These are phyloP conservation scores for Torrubiella hemipterigena DNA, from an alignment of 2,329 filamentous ascomycete genomes.

Conservation along the genomic window DNA sequence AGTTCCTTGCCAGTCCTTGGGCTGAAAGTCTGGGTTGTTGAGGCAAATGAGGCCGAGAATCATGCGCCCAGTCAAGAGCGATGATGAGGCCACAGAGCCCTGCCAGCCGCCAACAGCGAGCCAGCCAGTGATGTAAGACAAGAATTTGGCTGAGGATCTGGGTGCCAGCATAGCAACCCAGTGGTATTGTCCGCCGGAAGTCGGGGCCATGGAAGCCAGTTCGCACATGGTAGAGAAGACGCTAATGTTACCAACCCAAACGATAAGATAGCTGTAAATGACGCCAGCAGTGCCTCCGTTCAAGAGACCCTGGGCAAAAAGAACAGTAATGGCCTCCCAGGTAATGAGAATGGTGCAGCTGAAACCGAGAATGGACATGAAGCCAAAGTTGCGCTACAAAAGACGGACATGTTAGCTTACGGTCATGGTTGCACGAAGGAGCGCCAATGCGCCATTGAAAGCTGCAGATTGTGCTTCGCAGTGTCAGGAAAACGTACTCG, in stretches of 20 bases:
- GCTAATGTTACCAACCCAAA: conserved; percentile 31
- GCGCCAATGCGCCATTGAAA: too few species aligned
- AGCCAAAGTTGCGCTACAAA: conserved; percentile 33
- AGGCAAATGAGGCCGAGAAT: conserved; percentile 31
- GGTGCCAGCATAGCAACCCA: conserved; percentile 44
- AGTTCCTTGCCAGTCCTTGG: conserved; percentile 33
- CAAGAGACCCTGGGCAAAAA: conserved; percentile 21
- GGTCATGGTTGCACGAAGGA: neutral
- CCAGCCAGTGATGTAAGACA: conserved; percentile 41
- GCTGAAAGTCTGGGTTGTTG: conserved; percentile 24
- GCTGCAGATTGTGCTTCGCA: too few species aligned
- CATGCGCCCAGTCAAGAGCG: conserved; percentile 32
- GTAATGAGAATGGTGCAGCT: conserved; percentile 40
- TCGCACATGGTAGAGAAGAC: conserved; percentile 27
- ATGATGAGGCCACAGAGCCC: conserved; percentile 18
- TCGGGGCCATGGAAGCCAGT: conserved; percentile 33
- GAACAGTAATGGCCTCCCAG: conserved; percentile 32
- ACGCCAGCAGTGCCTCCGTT: conserved; percentile 42
- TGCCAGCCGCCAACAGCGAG: conserved; percentile 37
- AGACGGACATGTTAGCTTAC: conserved; percentile 1
- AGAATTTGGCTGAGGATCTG: conserved; percentile 31
- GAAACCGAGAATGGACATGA: conserved; percentile 38
- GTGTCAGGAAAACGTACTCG: neutral
- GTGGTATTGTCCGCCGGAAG: conserved; percentile 47
- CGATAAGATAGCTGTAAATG: conserved; percentile 37